phyloP scores from a whole-genome alignment of 2,329 filamentous ascomycete species.

The Domatiomyces catenatus region DNA sequence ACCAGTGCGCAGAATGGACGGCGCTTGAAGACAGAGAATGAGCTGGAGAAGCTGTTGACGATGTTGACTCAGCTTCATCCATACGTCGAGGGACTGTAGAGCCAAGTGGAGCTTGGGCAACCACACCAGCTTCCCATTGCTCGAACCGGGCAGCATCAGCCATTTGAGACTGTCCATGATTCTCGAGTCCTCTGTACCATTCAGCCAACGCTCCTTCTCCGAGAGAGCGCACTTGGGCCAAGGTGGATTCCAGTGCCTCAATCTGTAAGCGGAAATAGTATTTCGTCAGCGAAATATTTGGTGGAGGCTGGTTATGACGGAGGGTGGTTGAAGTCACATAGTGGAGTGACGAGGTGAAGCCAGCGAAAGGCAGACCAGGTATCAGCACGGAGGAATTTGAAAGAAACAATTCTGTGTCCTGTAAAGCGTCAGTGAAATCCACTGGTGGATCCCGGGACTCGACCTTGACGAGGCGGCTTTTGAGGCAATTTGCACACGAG shows the following conservation, averaged over 20 bases:
- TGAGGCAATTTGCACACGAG: conserved; percentile 52
- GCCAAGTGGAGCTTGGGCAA: conserved; percentile 8
- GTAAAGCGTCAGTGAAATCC: conserved; percentile 19
- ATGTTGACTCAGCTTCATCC: neutral
- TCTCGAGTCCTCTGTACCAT: conserved; percentile 62
- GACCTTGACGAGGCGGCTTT: conserved; percentile 50
- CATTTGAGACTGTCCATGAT: conserved; percentile 44
- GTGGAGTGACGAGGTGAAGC: conserved; percentile 46
- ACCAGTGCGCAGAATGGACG: neutral
- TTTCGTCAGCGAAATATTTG: conserved; percentile 43
- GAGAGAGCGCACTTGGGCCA: conserved; percentile 47
- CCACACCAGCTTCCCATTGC: conserved; percentile 45
- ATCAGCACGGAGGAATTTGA: conserved; percentile 48
- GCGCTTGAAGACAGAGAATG: neutral
- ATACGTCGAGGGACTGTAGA: neutral
- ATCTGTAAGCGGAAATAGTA: conserved; percentile 50
- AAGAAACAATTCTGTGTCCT: conserved; percentile 58
- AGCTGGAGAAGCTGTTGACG: neutral
- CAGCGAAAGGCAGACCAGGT: conserved; percentile 53
- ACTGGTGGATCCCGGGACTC: conserved; percentile 13
- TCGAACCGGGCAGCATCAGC: conserved; percentile 57
- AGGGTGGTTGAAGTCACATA: conserved; percentile 43
- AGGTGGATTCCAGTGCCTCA: conserved; percentile 45
- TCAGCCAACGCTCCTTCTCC: conserved; percentile 56
- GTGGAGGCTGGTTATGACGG: conserved; percentile 34